Percentiles rank a stretch among this genome's conserved stretches.
These are phyloP conservation scores for Tritrichomonas musculus DNA, from an alignment of 208 protist genomes.

Conservation along the genomic window DNA sequence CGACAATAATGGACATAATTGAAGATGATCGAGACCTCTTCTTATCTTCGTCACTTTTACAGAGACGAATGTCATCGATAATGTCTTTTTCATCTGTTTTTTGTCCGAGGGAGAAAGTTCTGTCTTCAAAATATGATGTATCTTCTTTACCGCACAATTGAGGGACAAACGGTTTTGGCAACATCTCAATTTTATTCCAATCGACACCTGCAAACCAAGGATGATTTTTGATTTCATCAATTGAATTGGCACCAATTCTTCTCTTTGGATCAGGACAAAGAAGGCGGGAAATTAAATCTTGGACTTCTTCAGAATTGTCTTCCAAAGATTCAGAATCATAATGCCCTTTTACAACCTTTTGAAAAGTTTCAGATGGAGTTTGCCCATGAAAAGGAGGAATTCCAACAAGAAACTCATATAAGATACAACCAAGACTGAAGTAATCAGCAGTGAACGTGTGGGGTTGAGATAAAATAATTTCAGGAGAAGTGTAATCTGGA, in stretches of 20 bases:
- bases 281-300: neutral
- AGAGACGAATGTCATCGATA: neutral
- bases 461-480: neutral
- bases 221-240: neutral
- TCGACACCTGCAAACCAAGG: neutral
- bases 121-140: neutral
- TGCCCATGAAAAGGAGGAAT: neutral
- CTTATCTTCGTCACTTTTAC: neutral
- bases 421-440: neutral
- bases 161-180: neutral
- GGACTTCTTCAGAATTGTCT: neutral
- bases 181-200: neutral
- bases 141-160: neutral
- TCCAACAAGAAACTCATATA: neutral
- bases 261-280: neutral
- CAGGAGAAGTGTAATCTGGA: neutral
- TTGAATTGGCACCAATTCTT: neutral
- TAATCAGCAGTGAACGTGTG: neutral
- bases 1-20: neutral
- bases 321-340: neutral
- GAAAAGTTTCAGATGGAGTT: neutral
- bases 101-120: neutral
- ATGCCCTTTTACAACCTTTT: neutral
- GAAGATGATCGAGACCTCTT: neutral
- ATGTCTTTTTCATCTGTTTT: neutral